Conservation (phyloP, 768 basidiomycete species). For the Auriscalpium vulgare region DNA sequence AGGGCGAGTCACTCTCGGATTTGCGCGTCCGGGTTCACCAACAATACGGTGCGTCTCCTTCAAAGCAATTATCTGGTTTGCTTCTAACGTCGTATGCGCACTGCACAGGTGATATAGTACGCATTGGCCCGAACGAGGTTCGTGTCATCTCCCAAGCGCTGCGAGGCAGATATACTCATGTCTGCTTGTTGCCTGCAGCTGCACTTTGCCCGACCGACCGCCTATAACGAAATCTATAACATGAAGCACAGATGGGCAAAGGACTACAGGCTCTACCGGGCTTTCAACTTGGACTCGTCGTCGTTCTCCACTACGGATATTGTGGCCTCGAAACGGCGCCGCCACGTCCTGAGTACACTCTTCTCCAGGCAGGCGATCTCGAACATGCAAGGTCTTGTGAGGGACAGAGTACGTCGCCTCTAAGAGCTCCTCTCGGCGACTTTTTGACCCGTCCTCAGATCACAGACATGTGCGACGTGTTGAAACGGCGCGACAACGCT, state of each 20-base stretch:
- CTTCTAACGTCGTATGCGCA: not conserved
- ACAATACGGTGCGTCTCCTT: not conserved
- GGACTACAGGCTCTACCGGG: not conserved
- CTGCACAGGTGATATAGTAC: not conserved
- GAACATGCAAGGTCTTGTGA: not conserved
- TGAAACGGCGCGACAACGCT: not conserved
- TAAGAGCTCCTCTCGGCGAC: not conserved
- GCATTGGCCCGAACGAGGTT: slow-evolving; percentile 1
- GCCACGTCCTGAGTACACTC: not conserved
- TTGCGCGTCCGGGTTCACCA: slow-evolving; percentile 1
- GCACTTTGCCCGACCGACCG: not conserved
- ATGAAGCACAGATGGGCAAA: slow-evolving; percentile 2
- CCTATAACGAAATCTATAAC: slow-evolving; percentile 2
- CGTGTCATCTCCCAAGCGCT: not conserved
- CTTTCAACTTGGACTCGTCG: not conserved
- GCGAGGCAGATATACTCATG: too few species aligned
- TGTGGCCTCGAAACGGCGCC: not conserved
- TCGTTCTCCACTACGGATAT: not conserved
- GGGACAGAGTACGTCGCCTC: not conserved
- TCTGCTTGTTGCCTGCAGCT: not conserved
- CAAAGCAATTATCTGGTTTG: too few species aligned
- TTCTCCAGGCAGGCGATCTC: not conserved
- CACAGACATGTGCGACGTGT: not conserved
- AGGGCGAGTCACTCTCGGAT: not conserved
- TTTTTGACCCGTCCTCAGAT: not conserved